A percentile compares a stretch with the other conserved stretches of the same genome.
phyloP scores from a whole-genome alignment of 306 rosid genomes.

The Carpinus viminea region DNA sequence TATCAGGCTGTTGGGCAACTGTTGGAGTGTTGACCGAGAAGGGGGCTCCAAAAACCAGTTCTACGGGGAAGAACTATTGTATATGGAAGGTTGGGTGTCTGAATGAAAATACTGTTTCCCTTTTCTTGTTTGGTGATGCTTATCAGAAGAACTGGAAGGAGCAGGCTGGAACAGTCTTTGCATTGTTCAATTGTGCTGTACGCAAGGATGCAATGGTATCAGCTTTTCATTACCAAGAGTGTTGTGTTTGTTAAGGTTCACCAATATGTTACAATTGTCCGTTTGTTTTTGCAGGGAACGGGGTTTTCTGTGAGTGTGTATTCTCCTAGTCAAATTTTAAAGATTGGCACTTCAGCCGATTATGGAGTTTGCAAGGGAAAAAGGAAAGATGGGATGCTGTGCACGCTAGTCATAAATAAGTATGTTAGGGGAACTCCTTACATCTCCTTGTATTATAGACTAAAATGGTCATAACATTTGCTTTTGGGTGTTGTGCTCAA shows the following conservation, averaged over 20 bases:
- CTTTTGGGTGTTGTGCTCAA: not conserved
- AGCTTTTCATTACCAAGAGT: not conserved
- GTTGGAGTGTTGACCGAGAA: conserved; percentile 85
- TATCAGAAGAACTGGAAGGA: conserved; percentile 60
- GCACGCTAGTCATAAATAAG: conserved; percentile 75
- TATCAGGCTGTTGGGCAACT: conserved; percentile 85
- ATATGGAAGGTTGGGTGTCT: conserved; percentile 78
- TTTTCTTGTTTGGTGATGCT: conserved; percentile 94
- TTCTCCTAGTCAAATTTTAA: conserved; percentile 60
- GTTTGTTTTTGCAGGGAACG: conserved; percentile 56
- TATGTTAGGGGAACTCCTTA: conserved; percentile 27
- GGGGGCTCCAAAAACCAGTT: conserved; percentile 64
- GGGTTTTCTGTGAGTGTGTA: conserved; percentile 81
- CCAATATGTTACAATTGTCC: not conserved
- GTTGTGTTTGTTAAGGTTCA: not conserved
- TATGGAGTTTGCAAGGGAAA: conserved; percentile 86
- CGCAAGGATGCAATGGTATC: conserved; percentile 80
- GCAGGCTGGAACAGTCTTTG: conserved; percentile 64
- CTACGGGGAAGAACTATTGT: conserved; percentile 64
- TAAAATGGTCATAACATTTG: not conserved
- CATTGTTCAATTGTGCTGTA: conserved; percentile 61
- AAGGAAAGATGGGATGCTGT: conserved; percentile 75
- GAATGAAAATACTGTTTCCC: conserved; percentile 66
- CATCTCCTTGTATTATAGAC: not conserved
- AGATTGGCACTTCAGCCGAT: conserved; percentile 85